These are phyloP conservation scores for Tricholoma matsutake DNA, from an alignment of 768 basidiomycete species.

Conservation along the genomic window DNA sequence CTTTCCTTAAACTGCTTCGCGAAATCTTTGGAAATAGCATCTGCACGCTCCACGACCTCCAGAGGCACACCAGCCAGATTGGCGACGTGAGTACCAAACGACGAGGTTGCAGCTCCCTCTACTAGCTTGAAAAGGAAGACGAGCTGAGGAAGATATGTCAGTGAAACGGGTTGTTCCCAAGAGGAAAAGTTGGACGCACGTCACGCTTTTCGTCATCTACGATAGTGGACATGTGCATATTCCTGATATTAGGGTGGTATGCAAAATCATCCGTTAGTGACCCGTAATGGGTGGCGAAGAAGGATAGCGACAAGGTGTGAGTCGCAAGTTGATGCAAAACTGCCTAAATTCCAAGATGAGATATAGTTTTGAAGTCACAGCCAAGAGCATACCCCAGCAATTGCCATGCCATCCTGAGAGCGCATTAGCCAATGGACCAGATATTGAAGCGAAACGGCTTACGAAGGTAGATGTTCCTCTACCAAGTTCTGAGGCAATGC, in stretches of 20 bases:
- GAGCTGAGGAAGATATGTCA: conserved; percentile 46
- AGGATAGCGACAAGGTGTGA: conserved; percentile 84
- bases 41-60: conserved; percentile 85
- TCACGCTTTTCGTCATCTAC: conserved; percentile 91
- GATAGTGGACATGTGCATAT: conserved; percentile 94
- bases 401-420: conserved; percentile 92
- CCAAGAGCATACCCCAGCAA: conserved; percentile 66
- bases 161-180: conserved; percentile 3
- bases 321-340: conserved; percentile 95
- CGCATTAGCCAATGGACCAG: conserved; percentile 1
- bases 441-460: conserved; percentile 14
- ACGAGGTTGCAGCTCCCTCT: conserved; percentile 80
- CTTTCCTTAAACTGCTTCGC: conserved; percentile 84
- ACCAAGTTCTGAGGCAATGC: conserved; percentile 68
- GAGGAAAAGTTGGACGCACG: conserved; percentile 37
- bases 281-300: conserved; percentile 98
- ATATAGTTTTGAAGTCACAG: neutral
- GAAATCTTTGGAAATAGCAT: conserved; percentile 81
- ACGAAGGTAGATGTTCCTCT: conserved; percentile 95
- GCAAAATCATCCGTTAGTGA: conserved; percentile 92
- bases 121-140: conserved; percentile 95
- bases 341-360: conserved; percentile 43
- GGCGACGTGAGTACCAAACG: conserved; percentile 94
- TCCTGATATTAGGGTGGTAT: conserved; percentile 89
- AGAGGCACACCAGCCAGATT: conserved; percentile 89